Evolutionary conservation across 1,139 yeast genomes (phyloP), one percentile per base, ranked within the genome.

Genomic region (Kazachstania sp.): DNA sequence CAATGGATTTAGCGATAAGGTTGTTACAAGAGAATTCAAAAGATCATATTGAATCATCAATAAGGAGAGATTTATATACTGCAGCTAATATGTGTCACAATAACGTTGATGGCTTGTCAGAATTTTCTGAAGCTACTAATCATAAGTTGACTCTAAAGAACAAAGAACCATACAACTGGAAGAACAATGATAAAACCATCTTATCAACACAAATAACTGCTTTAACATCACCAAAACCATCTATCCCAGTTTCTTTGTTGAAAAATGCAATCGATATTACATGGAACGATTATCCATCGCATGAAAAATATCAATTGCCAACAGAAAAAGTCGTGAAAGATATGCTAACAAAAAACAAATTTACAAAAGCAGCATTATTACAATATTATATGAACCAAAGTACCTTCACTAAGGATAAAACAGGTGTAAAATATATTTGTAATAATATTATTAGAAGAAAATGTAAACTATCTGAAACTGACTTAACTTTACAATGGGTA

Each of bases 1-100:
- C 95, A 9, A 72, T 88, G 58, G 81, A 84, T 60, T 78, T 88
- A 36, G 81, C 88, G 1, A 74, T 81, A 55, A 83, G 81, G 49
- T 74, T 86, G 52, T 71, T 88, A 65, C 79, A 82, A 57, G 74
- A 76, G 50, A 88, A 90, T 47, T 67, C 74, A 29, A 61, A 70
- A 41, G 73, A 79, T 53, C 74, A 83, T 50, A 79, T 88, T 57
- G 74, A 76, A 51, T 70, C 78, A 44, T 86, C 92, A 45, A 70
- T 92, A 51, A 78, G 77, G 57, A 77, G 79, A 56, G 98, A 92
- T 66, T 73, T 86, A 67, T 72, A 75, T 49, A 70, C 92, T 30
- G 95, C 97, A 37, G 78, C 86, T 49, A 81, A 86, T 63, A 75
- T 88, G 67, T 79, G 86, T 81, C 65, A 71, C 39, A 72, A 74